Base-by-base conservation (phyloP, 163 green algal species). In the Trebouxia gelatinosa region DNA sequence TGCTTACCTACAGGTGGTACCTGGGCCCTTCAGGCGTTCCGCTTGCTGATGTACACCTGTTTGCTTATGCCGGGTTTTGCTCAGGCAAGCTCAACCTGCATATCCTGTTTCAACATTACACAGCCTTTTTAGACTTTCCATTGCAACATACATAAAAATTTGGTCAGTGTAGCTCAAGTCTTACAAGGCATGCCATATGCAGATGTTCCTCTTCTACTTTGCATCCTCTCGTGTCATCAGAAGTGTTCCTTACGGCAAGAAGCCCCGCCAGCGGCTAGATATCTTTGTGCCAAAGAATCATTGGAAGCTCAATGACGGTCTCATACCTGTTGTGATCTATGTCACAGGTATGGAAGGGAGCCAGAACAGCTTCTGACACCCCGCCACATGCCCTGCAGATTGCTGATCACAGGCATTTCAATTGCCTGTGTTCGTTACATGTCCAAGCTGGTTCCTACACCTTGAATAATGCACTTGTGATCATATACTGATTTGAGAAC, bases 311-410 rank as follows among this genome's bases (percentile, higher is more conserved):
- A 32, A 64, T 43, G 39, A 70, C 5, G 78, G 66, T 16, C 51
- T 77, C 1, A 68, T 75, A 31, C 94, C 93, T 4, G 93, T 98
- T 0, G 91, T 98, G 46, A 94, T 99, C 64, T 99, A 97, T 66
- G 83, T 98, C 65, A 98, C 94, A 58, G 92, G 92, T 90, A 1
- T n/a, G n/a, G n/a, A n/a, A n/a, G n/a, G n/a, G n/a, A n/a, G n/a
- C n/a, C n/a, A n/a, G n/a, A n/a, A n/a, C n/a, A n/a, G n/a, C n/a
- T n/a, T n/a, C n/a, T n/a, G n/a, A n/a, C n/a, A n/a, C n/a, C n/a
- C n/a, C n/a, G n/a, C n/a, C n/a, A n/a, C n/a, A n/a, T n/a, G n/a
- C n/a, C n/a, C n/a, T n/a, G n/a, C n/a, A n/a, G n/a, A n/a, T n/a
- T n/a, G n/a, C n/a, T n/a, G n/a, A n/a, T n/a, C n/a, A n/a, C n/a